Percentiles rank a stretch among this genome's conserved stretches.
These are phyloP conservation scores for Lachnellula willkommii DNA, from an alignment of 2,329 filamentous ascomycete species.

Conservation along the genomic window DNA sequence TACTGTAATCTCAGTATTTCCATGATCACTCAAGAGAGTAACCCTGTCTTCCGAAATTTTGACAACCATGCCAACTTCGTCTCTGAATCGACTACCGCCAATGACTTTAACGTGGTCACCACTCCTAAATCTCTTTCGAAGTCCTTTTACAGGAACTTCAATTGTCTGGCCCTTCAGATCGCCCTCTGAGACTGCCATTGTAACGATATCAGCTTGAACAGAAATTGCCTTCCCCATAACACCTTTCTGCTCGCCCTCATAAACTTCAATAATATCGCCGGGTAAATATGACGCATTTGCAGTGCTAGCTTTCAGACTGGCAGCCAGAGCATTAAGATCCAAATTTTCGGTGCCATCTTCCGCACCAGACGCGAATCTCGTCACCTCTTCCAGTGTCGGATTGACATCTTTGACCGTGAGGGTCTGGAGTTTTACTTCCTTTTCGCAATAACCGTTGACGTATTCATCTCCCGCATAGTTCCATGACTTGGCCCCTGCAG, in stretches of 20 bases:
- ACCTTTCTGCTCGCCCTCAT: slow-evolving; percentile 89
- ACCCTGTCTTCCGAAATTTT: slow-evolving; percentile 89
- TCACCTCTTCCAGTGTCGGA: slow-evolving; percentile 89
- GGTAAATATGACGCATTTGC: slow-evolving; percentile 80
- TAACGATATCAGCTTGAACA: slow-evolving; percentile 88
- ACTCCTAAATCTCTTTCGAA: slow-evolving; percentile 86
- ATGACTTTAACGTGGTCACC: slow-evolving; percentile 99
- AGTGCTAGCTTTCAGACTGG: slow-evolving; percentile 80
- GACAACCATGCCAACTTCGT: slow-evolving; percentile 96
- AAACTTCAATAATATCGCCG: slow-evolving; percentile 95
- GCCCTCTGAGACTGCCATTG: slow-evolving; percentile 77
- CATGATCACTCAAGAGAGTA: slow-evolving; percentile 88
- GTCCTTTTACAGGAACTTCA: slow-evolving; percentile 84
- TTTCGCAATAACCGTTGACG: slow-evolving; percentile 86
- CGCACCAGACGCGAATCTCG: slow-evolving; percentile 80
- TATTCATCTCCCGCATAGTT: slow-evolving; percentile 86
- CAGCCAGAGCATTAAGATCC: slow-evolving; percentile 83
- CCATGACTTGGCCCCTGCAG: slow-evolving; percentile 57
- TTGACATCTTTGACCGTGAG: slow-evolving; percentile 86
- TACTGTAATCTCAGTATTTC: slow-evolving; percentile 88
- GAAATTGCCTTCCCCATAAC: slow-evolving; percentile 80
- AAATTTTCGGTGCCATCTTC: slow-evolving; percentile 93
- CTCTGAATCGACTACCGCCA: slow-evolving; percentile 86
- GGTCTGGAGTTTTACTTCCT: slow-evolving; percentile 85
- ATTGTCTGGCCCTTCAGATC: slow-evolving; percentile 77